Evolutionary conservation across 2,329 filamentous ascomycete species (phyloP), one percentile per base, ranked within the genome.

Genomic region (Colletotrichum theobromicola): DNA sequence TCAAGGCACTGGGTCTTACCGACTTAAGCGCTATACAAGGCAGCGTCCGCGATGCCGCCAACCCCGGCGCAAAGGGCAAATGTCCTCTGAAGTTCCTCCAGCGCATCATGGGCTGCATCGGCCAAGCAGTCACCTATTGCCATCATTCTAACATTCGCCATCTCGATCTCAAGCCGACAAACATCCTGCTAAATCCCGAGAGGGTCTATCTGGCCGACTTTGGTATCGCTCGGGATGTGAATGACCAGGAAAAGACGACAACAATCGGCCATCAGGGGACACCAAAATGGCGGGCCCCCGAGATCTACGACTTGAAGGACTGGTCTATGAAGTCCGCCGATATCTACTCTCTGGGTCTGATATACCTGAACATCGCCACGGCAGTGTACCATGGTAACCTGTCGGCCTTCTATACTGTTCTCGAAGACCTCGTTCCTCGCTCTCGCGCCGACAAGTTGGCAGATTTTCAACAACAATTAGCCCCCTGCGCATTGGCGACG

Each of bases 131-230:
- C 72, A 81, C 84, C 2, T 83, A 86, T 71, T 86, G 84, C 70
- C 86, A 87, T 77, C 77, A 79, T 18, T 82, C 84, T 62, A 80
- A 84, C 21, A 84, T 88, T 15, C 82, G 87, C 26, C 87, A 88
- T 76, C 82, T 87, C 6, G 86, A 88, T 67, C 83, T 89, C 42
- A 88, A 88, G 73, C 87, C 87, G 2, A 84, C 83, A 42, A 88
- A 88, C 67, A 87, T 88, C 65, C 81, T 88, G 4, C 80, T 88
- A 9, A 85, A 83, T 70, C 82, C 86, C 2, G 84, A 84, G 7
- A 82, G 85, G 10, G 87, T 88, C 10, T 88, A 88, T 72, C 80
- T 88, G 16, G 85, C 86, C 26, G 87, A 88, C 77, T 88, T 88
- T 79, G 87, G 86, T 42, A 87, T 88, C 28, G 86, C 87, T 15